Conservation (phyloP, 106 monocot genomes). For the Allium cepa region DNA sequence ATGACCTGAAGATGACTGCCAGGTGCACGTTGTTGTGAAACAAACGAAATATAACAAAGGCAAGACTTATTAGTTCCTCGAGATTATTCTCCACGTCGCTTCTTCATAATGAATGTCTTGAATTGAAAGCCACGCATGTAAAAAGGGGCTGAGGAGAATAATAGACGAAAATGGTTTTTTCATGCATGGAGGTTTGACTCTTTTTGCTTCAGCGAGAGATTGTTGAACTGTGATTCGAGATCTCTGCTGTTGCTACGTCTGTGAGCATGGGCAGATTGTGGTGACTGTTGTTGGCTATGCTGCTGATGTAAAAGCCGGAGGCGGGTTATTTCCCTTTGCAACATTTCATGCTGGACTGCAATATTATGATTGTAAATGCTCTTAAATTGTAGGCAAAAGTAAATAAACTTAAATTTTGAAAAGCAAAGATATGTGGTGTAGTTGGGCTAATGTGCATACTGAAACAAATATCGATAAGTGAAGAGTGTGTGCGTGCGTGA, state of each 20-base stretch:
- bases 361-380: slow-evolving; percentile 3
- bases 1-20: slow-evolving; percentile 53
- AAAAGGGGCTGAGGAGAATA: slow-evolving; percentile 2
- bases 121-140: slow-evolving; percentile 7
- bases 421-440: no score
- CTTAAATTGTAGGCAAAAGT: neutral
- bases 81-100: slow-evolving; percentile 26
- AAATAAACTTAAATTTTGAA: neutral
- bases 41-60: slow-evolving; percentile 24
- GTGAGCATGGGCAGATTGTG: slow-evolving; percentile 26
- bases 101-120: slow-evolving; percentile 2
- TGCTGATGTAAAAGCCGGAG: slow-evolving; percentile 51
- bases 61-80: slow-evolving; percentile 6
- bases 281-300: slow-evolving; percentile 55
- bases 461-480: neutral
- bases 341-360: slow-evolving; percentile 96
- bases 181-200: slow-evolving; percentile 43
- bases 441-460: no score
- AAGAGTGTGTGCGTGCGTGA: neutral
- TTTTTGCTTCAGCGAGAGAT: slow-evolving; percentile 74
- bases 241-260: slow-evolving; percentile 66
- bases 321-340: slow-evolving; percentile 82
- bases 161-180: neutral
- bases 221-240: slow-evolving; percentile 63
- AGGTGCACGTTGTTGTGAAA: slow-evolving; percentile 37